A percentile compares a stretch with the other conserved stretches of the same genome.
phyloP scores from a whole-genome alignment of 805 yeast genomes.

The Ogataea nitratoaversa region DNA sequence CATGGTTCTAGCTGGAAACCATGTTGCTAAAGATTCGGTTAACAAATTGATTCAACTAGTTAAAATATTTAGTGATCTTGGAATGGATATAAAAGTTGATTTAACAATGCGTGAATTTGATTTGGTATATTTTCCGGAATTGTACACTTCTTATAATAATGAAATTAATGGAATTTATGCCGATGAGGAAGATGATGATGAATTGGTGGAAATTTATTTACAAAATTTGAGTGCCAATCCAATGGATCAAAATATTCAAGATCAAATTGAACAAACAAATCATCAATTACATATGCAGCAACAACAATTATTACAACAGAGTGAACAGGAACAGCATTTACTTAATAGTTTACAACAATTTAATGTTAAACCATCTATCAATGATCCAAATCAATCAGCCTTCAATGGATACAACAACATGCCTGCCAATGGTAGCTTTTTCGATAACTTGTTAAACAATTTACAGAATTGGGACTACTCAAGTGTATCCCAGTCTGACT shows the following conservation, averaged over 20 bases:
- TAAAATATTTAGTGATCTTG: constrained; percentile 19
- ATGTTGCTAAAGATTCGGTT: constrained; percentile 24
- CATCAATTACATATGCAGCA: constrained; percentile 17
- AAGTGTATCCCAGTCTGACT: background rate
- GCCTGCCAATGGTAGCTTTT: constrained; percentile 5
- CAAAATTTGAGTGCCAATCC: constrained; percentile 13
- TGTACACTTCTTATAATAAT: constrained; percentile 3
- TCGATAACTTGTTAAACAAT: constrained; percentile 21
- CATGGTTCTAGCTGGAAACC: constrained; percentile 27
- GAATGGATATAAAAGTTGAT: constrained; percentile 13
- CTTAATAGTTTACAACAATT: background rate
- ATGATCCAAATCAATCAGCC: background rate
- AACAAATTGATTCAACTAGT: constrained; percentile 21
- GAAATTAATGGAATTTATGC: background rate
- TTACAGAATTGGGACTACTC: constrained; percentile 22
- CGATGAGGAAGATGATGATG: background rate
- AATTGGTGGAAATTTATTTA: constrained; percentile 11
- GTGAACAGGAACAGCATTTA: constrained; percentile 3
- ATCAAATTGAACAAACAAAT: constrained; percentile 14
- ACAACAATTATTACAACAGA: constrained; percentile 7
- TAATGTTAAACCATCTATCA: background rate
- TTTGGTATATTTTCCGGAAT: constrained; percentile 3
- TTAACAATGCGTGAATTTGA: constrained; percentile 12
- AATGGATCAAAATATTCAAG: constrained; percentile 12
- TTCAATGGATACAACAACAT: background rate